Evolutionary conservation across 139 green algal species (phyloP).

Genomic region (Tetraselmis chui): DNA sequence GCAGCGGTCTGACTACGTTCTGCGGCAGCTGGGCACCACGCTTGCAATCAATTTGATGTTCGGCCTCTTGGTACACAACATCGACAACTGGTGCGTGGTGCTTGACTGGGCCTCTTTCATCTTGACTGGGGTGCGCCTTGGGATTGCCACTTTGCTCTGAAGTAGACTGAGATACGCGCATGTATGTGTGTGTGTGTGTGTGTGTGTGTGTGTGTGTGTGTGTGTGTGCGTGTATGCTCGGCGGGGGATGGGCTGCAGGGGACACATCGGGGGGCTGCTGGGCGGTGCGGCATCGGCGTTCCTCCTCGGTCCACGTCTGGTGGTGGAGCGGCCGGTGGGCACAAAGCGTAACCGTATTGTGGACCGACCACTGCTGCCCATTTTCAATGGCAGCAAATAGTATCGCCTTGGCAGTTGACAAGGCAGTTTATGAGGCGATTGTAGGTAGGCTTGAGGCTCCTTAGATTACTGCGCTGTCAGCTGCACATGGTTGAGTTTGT

Average conservation of each 20-base stretch:
- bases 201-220: background rate
- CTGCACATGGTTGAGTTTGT: no score
- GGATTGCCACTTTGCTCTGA: no score
- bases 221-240: background rate
- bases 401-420: no score
- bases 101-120: no score
- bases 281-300: conserved; percentile 35
- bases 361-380: background rate
- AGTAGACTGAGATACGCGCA: conserved; percentile 3
- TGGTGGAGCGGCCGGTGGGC: conserved; percentile 2
- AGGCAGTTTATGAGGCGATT: no score
- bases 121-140: no score
- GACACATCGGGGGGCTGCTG: conserved; percentile 48
- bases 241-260: conserved; percentile 24
- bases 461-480: no score
- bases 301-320: conserved; percentile 38
- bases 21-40: conserved; percentile 35
- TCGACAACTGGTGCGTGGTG: conserved; percentile 51
- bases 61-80: conserved; percentile 24
- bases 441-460: no score
- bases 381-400: no score
- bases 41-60: conserved; percentile 42
- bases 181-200: background rate
- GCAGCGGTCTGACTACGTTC: conserved; percentile 26
- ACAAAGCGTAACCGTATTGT: background rate